These are phyloP conservation scores for Kluyveromyces nonfermentans DNA, from an alignment of 805 yeast genomes.

Conservation along the genomic window DNA sequence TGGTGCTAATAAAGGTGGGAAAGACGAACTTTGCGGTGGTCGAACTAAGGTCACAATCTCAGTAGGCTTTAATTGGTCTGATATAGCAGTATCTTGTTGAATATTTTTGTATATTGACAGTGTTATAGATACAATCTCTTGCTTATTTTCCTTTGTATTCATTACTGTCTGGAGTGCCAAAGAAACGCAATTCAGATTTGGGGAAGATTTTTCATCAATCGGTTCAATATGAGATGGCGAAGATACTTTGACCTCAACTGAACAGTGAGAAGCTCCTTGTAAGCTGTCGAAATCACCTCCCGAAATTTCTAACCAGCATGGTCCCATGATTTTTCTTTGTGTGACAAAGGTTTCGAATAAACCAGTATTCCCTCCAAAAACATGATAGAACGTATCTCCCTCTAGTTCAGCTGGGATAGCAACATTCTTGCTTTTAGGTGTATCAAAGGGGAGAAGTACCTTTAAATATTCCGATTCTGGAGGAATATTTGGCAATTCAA, in stretches of 20 bases:
- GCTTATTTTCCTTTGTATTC: slow-evolving; percentile 65
- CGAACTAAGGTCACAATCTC: slow-evolving; percentile 65
- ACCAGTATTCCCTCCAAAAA: slow-evolving; percentile 67
- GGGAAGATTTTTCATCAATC: slow-evolving; percentile 39
- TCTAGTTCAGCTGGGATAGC: slow-evolving; percentile 52
- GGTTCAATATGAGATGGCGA: slow-evolving; percentile 41
- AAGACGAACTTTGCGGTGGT: slow-evolving; percentile 55
- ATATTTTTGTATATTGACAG: slow-evolving; percentile 59
- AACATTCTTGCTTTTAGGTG: slow-evolving; percentile 43
- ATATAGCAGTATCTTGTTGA: slow-evolving; percentile 67
- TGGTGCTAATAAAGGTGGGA: slow-evolving; percentile 69
- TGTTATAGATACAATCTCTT: slow-evolving; percentile 81
- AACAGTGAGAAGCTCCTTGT: slow-evolving; percentile 68
- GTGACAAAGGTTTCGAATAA: slow-evolving; percentile 81
- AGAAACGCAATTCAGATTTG: slow-evolving; percentile 65
- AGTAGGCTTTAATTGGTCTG: slow-evolving; percentile 50
- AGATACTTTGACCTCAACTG: slow-evolving; percentile 56
- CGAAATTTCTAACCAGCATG: slow-evolving; percentile 83
- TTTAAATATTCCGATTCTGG: slow-evolving; percentile 67
- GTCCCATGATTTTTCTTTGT: slow-evolving; percentile 86
- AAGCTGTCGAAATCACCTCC: slow-evolving; percentile 51
- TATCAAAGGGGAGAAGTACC: slow-evolving; percentile 63
- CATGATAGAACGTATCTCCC: slow-evolving; percentile 69
- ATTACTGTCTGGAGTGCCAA: slow-evolving; percentile 72
- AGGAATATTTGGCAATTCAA: slow-evolving; percentile 76